phyloP scores from a whole-genome alignment of 257 asterid genomes.

The Asclepias syriaca region DNA sequence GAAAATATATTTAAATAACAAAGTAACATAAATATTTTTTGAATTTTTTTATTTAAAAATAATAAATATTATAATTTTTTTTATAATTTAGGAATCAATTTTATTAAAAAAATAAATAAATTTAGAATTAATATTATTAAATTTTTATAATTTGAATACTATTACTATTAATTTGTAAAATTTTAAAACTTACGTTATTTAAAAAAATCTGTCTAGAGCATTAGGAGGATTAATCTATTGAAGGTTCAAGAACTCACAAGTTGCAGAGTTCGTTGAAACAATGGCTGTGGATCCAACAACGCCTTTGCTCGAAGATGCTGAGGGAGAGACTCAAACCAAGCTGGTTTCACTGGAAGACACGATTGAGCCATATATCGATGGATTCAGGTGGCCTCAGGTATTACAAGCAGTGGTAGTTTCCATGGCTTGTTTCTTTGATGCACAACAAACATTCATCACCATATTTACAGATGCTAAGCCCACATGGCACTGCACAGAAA shows the following conservation, averaged over 20 bases:
- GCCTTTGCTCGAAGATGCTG: conserved; percentile 16
- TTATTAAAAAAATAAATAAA: no score
- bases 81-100: no score
- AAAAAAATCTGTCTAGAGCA: no score
- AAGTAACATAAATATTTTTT: no score
- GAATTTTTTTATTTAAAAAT: no score
- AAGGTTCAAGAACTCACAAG: background rate
- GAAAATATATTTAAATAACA: no score
- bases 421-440: conserved; percentile 43
- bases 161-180: no score
- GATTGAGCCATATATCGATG: conserved; percentile 15
- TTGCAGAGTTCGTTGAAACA: background rate
- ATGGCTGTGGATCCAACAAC: conserved; percentile 19
- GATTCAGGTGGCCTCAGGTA: conserved; percentile 25
- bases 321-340: background rate
- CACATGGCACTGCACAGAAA: conserved; percentile 33
- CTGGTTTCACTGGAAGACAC: conserved; percentile 17
- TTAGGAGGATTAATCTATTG: background rate
- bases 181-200: no score
- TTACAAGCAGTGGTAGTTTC: conserved; percentile 34
- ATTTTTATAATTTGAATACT: no score
- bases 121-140: no score
- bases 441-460: conserved; percentile 44
- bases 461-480: conserved; percentile 45
- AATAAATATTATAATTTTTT: no score